Evolutionary conservation across 2,329 filamentous ascomycete genomes (phyloP), one percentile per base, ranked within the genome.

Genomic region (Neonectria coccinea): DNA sequence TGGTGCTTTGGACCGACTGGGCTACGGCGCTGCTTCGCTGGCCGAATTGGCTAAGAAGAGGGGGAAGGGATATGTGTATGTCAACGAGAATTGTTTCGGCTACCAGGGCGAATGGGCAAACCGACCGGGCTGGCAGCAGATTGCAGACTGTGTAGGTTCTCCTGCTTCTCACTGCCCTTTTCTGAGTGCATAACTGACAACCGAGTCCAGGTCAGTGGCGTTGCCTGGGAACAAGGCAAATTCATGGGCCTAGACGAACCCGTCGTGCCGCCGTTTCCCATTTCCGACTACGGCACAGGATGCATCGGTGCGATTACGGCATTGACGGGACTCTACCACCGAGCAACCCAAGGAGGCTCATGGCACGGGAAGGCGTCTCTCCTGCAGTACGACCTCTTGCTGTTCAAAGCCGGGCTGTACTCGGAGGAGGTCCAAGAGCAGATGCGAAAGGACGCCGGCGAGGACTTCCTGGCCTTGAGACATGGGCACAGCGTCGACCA

Each of bases 61-160:
- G 18, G 84, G 86, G 4, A 88, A 85, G 72, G 90, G 90, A 1
- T 85, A 90, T 36, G 83, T 92, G 7, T 91, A 91, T 70, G 88
- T 92, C 8, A 85, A 86, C 36, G 90, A 93, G 75, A 89, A 92
- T 74, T 92, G 90, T 74, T 92, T 92, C 69, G 91, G 91, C 1
- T 88, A 82, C 18, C 62, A 76, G 5, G 79, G 79, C 2, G 87
- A 89, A 63, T 92, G 89, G 90, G 84, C 86, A 1, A 77, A 79
- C 8, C 82, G 90, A 4, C 86, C 89, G 5, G 90, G 90, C 7
- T 92, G 90, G 90, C 90, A 91, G 73, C 89, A 91, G 70, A 91
- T 91, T 68, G 89, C 89, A 16, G 90, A 92, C 74, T 90, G 78
- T 50, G 89, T 81, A 70, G 66, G 77, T 71, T 11, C 5, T 31